Conservation (phyloP, 768 basidiomycete genomes). For the Pisolithus sp. region DNA sequence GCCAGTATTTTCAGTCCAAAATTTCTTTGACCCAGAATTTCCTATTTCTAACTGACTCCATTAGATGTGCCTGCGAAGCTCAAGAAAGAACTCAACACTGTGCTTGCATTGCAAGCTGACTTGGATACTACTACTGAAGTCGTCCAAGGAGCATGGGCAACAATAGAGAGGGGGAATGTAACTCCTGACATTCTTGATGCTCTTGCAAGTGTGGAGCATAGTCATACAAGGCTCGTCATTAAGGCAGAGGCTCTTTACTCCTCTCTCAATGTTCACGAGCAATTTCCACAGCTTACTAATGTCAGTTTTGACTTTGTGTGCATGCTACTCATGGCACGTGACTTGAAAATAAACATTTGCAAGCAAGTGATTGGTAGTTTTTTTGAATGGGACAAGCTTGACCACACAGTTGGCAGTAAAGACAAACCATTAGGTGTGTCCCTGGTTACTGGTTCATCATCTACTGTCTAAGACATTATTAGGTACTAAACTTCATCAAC, state of each 20-base stretch:
- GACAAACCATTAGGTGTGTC: conserved; percentile 11
- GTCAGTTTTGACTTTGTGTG: conserved; percentile 25
- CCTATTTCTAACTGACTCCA: conserved; percentile 7
- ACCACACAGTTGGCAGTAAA: conserved; percentile 26
- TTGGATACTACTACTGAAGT: conserved; percentile 19
- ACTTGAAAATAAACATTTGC: conserved; percentile 35
- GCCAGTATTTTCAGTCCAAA: too few relatives aligned
- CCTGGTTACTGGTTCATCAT: too few relatives aligned
- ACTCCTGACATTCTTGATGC: conserved; percentile 4
- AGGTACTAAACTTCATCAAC: too few relatives aligned
- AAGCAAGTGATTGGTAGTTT: conserved; percentile 30
- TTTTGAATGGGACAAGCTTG: conserved; percentile 32
- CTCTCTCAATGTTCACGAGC: conserved; percentile 28
- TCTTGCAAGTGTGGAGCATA: conserved; percentile 15
- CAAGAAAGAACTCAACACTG: conserved; percentile 23
- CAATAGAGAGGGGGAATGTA: conserved; percentile 4
- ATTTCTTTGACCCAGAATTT: not conserved
- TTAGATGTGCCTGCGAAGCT: conserved; percentile 25
- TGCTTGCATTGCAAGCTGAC: conserved; percentile 26
- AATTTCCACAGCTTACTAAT: conserved; percentile 28
- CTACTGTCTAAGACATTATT: too few relatives aligned
- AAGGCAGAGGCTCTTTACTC: conserved; percentile 28
- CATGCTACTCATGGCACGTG: conserved; percentile 28
- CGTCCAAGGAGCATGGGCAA: conserved; percentile 8
- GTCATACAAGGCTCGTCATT: conserved; percentile 14